Evolutionary conservation across 805 yeast species (phyloP), one percentile per base, ranked within the genome.

Genomic region (Scheffersomyces amazonensis): DNA sequence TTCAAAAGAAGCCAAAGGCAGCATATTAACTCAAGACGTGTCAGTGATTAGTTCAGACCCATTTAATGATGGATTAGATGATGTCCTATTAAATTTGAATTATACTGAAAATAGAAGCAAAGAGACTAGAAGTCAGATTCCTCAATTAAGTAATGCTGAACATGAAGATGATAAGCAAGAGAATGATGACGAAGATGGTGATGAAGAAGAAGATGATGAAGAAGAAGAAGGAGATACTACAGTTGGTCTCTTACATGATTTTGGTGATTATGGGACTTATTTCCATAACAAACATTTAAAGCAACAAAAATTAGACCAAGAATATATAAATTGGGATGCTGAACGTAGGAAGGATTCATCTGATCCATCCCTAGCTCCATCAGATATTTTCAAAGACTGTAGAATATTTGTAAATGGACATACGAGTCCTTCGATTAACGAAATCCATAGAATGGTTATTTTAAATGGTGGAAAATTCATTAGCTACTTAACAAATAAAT

Each of bases 351-450:
- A 51, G n/a, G 52, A 49, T 8, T 10, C n/a, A 9, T 13, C 17
- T 11, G 15, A 16, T 5, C 4, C 16, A 6, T 20, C 22, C 22
- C 48, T 52, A 18, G 39, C 34, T 3, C 41, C 39, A 13, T 53
- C 48, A 9, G 58, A 53, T 2, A 65, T 90, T 1, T 89, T 91
- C 53, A 51, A 64, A 25, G 78, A 73, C 1, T 86, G 90, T 54
- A 60, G 68, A 1, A 71, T 91, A 4, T 81, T 84, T 56, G 88
- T 91, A n/a, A 90, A 89, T 52, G 99, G 99, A 1, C 80, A 84
- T 51, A 91, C 98, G 0, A 64, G 62, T 2, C 98, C 98, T 0
- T 78, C 90, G n/a, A 74, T 88, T 12, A 63, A 75, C 30, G 83
- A 78, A 42, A 62, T 93, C 21, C 91, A 86, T 50, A 74, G 81